phyloP scores from a whole-genome alignment of 148 eudicot species.

The Rhododendron williamsianum region DNA sequence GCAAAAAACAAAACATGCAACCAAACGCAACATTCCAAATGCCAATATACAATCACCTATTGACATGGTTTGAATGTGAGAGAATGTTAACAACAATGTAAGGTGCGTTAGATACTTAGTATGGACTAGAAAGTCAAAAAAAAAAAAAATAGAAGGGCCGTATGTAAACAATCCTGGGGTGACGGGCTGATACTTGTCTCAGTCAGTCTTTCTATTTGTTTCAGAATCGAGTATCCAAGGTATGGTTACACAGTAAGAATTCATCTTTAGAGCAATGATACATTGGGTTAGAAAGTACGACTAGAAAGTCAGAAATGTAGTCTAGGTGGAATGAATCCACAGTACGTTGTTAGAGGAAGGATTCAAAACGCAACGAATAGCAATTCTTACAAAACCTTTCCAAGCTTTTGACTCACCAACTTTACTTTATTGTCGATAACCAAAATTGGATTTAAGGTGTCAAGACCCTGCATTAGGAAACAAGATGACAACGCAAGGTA shows the following conservation, averaged over 20 bases:
- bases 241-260: neutral
- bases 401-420: slow-evolving; percentile 38
- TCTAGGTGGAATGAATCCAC: neutral
- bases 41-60: neutral
- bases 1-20: neutral
- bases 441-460: slow-evolving; percentile 66
- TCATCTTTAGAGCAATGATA: neutral
- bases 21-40: neutral
- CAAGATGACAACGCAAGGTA: neutral
- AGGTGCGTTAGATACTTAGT: neutral
- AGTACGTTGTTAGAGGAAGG: neutral
- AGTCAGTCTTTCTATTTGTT: neutral
- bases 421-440: slow-evolving; percentile 55
- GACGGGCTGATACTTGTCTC: neutral
- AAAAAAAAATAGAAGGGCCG: neutral
- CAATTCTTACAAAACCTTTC: neutral
- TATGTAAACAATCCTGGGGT: neutral
- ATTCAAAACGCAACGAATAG: neutral
- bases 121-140: neutral
- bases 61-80: neutral
- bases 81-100: neutral
- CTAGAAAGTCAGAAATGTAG: neutral
- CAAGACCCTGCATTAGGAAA: slow-evolving; percentile 59
- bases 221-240: neutral
- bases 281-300: neutral